phyloP scores from a whole-genome alignment of 768 basidiomycete species.

The Piloderma croceum region DNA sequence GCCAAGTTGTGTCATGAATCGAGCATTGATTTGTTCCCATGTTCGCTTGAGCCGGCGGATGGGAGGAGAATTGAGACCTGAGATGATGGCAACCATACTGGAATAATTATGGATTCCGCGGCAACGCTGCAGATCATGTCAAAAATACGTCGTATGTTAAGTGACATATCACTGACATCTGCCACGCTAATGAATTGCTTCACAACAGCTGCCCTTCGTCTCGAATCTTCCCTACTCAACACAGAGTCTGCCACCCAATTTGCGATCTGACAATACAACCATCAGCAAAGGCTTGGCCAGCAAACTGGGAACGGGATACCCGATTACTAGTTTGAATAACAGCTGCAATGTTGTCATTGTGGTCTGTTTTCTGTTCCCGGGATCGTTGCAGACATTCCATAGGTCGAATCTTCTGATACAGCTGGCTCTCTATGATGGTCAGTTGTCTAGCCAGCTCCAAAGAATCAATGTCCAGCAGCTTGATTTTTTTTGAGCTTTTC shows the following conservation, averaged over 20 bases:
- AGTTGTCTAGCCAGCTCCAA: constrained; percentile 89
- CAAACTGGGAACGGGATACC: constrained; percentile 35
- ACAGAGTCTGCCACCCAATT: constrained; percentile 89
- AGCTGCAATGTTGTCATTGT: constrained; percentile 76
- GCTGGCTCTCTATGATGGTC: constrained; percentile 81
- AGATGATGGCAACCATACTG: constrained; percentile 93
- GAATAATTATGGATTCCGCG: constrained; percentile 89
- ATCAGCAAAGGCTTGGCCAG: neutral
- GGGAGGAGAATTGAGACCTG: constrained; percentile 89
- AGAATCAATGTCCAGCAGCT: constrained; percentile 80
- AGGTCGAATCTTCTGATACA: constrained; percentile 84
- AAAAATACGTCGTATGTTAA: neutral
- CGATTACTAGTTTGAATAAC: constrained; percentile 88
- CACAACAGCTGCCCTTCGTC: constrained; percentile 72
- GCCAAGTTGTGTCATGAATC: constrained; percentile 66
- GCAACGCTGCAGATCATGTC: constrained; percentile 70
- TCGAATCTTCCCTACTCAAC: constrained; percentile 75
- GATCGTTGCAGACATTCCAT: constrained; percentile 87
- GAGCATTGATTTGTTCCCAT: constrained; percentile 82
- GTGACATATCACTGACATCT: constrained; percentile 54
- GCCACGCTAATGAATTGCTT: constrained; percentile 91
- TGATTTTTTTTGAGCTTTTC: constrained; percentile 64
- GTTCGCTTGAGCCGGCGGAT: constrained; percentile 90
- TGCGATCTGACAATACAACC: constrained; percentile 71
- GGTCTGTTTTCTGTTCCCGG: constrained; percentile 67